A percentile compares a stretch with the other conserved stretches of the same genome.
phyloP scores from a whole-genome alignment of 2,329 filamentous ascomycete genomes.

The Amesomyces nigricolor region DNA sequence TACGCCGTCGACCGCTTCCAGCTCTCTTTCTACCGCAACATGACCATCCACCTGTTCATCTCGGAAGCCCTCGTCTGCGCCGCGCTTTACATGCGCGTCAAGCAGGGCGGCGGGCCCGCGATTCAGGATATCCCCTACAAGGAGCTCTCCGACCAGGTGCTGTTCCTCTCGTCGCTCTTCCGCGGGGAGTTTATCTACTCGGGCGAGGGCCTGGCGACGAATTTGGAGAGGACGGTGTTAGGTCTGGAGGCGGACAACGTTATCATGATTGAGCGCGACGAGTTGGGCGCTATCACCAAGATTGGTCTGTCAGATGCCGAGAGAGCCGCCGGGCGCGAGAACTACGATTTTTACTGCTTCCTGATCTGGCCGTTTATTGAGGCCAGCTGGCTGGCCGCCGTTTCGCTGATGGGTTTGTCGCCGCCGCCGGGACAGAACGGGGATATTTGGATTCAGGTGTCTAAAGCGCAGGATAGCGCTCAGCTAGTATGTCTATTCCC shows the following conservation, averaged over 20 bases:
- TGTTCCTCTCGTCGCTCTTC: constrained; percentile 90
- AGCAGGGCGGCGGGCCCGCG: constrained; percentile 78
- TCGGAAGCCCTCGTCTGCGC: constrained; percentile 85
- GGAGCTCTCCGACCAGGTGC: constrained; percentile 70
- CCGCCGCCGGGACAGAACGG: constrained; percentile 57
- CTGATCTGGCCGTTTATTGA: constrained; percentile 98
- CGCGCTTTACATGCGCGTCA: constrained; percentile 85
- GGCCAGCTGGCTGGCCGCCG: constrained; percentile 83
- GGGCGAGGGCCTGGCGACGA: constrained; percentile 72
- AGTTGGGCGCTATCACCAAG: constrained; percentile 51
- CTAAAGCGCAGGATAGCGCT: constrained; percentile 72
- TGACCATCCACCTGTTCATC: constrained; percentile 98
- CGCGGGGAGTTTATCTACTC: constrained; percentile 96
- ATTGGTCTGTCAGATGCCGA: constrained; percentile 74
- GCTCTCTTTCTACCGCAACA: constrained; percentile 96
- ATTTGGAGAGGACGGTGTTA: constrained; percentile 72
- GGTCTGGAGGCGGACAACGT: constrained; percentile 75
- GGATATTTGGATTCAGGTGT: constrained; percentile 73
- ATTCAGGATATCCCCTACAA: constrained; percentile 73
- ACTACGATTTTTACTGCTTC: constrained; percentile 98
- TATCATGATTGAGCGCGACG: constrained; percentile 59
- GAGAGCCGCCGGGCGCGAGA: constrained; percentile 74
- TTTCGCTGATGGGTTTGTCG: constrained; percentile 80
- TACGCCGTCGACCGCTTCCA: constrained; percentile 96
- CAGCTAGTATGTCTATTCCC: constrained; percentile 57